Percentiles rank a stretch among this genome's conserved stretches.
Evolutionary conservation across 2,329 filamentous ascomycete species (phyloP).

Genomic region (Epichloe typhina): DNA sequence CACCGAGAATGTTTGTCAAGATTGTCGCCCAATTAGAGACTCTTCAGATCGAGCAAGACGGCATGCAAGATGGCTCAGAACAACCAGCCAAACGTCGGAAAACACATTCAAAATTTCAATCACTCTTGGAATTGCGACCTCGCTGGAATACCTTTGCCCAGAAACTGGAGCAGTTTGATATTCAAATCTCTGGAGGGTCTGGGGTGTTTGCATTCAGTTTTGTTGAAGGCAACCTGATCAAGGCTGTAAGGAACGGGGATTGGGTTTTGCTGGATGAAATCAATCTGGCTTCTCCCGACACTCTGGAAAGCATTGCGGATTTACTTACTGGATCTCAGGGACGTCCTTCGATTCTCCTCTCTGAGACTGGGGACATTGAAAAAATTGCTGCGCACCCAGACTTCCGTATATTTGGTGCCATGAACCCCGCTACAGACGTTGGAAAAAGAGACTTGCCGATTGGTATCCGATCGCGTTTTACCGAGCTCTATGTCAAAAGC

Average conservation of each 20-base stretch:
- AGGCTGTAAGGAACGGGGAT: conserved; percentile 88
- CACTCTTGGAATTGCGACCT: conserved; percentile 40
- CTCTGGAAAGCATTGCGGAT: conserved; percentile 84
- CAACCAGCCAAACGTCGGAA: conserved; percentile 59
- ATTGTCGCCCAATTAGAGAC: conserved; percentile 45
- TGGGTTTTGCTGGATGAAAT: conserved; percentile 98
- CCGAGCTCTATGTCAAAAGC: conserved; percentile 85
- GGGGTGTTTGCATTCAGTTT: conserved; percentile 87
- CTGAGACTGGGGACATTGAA: conserved; percentile 88
- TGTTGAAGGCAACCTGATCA: conserved; percentile 89
- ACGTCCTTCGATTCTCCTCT: conserved; percentile 71
- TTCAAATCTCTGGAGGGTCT: conserved; percentile 60
- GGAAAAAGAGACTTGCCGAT: conserved; percentile 89
- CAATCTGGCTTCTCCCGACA: conserved; percentile 89
- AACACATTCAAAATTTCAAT: conserved; percentile 53
- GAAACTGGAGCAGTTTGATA: conserved; percentile 65
- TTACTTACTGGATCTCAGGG: conserved; percentile 62
- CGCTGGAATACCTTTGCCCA: conserved; percentile 72
- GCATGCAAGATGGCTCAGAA: conserved; percentile 20
- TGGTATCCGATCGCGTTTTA: conserved; percentile 83
- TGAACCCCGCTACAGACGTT: conserved; percentile 97
- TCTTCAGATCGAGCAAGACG: conserved; percentile 26
- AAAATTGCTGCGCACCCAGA: conserved; percentile 79
- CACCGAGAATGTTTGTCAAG: conserved; percentile 72
- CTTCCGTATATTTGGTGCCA: conserved; percentile 93